These are phyloP conservation scores for Daldinia bambusicola DNA, from an alignment of 495 filamentous ascomycete species.

Conservation along the genomic window DNA sequence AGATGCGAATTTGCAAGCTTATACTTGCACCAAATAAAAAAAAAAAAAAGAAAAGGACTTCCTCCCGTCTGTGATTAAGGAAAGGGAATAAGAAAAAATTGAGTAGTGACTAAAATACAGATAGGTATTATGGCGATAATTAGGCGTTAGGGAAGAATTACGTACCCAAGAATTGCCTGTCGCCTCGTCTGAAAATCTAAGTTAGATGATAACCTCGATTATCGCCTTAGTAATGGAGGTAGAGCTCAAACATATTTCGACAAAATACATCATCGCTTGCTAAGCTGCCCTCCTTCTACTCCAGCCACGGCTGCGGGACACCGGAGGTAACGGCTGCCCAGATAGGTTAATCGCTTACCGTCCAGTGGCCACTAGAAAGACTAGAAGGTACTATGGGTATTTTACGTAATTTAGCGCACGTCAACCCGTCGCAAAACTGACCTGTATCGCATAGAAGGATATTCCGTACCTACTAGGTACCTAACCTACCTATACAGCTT, in stretches of 20 bases:
- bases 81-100: slow-evolving; percentile 2
- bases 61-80: slow-evolving; percentile 2
- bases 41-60: too few relatives aligned
- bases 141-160: slow-evolving; percentile 8
- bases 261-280: slow-evolving; percentile 38
- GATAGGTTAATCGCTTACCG: neutral
- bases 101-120: slow-evolving; percentile 23
- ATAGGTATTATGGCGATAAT: slow-evolving; percentile 6
- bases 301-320: slow-evolving; percentile 14
- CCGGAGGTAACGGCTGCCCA: neutral
- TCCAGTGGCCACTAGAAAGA: slow-evolving; percentile 3
- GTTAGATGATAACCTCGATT: slow-evolving; percentile 16
- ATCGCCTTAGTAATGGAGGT: slow-evolving; percentile 38
- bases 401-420: neutral
- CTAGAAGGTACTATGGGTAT: slow-evolving; percentile 9
- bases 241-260: slow-evolving; percentile 31
- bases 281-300: slow-evolving; percentile 10
- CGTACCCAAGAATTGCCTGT: slow-evolving; percentile 19
- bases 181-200: slow-evolving; percentile 16
- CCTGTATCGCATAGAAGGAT: too few relatives aligned
- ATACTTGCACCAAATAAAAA: neutral
- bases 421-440: neutral
- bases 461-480: too few relatives aligned
- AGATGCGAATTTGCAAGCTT: slow-evolving; percentile 14
- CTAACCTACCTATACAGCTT: too few relatives aligned